A percentile compares a stretch with the other conserved stretches of the same genome.
These are phyloP conservation scores for Penicillium sp. DNA, from an alignment of 2,329 filamentous ascomycete genomes.

Conservation along the genomic window DNA sequence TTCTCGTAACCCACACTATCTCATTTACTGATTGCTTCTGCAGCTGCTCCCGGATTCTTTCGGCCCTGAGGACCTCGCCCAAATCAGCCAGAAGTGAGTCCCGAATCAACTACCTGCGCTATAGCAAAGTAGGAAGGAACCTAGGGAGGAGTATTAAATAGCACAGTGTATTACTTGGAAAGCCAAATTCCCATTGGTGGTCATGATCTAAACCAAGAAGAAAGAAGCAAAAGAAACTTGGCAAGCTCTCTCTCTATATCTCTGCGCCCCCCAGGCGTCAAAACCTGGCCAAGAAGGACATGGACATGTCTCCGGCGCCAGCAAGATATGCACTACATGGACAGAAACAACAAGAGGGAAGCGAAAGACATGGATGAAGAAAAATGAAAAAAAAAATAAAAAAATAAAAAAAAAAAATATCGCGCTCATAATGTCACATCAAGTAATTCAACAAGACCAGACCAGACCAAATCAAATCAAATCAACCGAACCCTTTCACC, in stretches of 20 bases:
- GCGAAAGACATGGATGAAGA: background rate
- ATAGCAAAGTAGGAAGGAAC: background rate
- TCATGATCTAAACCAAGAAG: background rate
- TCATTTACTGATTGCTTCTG: conserved; percentile 4
- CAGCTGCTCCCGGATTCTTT: conserved; percentile 70
- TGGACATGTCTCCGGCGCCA: conserved; percentile 1
- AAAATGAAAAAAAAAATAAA: background rate
- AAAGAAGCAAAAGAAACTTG: background rate
- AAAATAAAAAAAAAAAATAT: background rate
- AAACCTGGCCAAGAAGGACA: background rate
- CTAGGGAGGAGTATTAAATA: conserved; percentile 7
- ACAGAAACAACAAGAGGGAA: background rate
- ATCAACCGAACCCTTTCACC: background rate
- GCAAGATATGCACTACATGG: conserved; percentile 10
- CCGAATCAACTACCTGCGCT: background rate
- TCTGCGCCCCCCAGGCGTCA: conserved; percentile 1
- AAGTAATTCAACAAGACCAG: conserved; percentile 9
- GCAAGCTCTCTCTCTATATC: conserved; percentile 1
- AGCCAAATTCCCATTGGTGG: background rate
- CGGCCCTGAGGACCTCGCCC: conserved; percentile 62
- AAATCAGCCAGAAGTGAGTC: background rate
- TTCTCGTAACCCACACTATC: background rate
- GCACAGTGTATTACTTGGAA: background rate
- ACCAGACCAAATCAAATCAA: background rate
- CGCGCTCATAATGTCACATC: conserved; percentile 27